Percentiles rank a stretch among this genome's conserved stretches.
Evolutionary conservation across 208 protist species (phyloP).

Genomic region (Polymyxa betae): DNA sequence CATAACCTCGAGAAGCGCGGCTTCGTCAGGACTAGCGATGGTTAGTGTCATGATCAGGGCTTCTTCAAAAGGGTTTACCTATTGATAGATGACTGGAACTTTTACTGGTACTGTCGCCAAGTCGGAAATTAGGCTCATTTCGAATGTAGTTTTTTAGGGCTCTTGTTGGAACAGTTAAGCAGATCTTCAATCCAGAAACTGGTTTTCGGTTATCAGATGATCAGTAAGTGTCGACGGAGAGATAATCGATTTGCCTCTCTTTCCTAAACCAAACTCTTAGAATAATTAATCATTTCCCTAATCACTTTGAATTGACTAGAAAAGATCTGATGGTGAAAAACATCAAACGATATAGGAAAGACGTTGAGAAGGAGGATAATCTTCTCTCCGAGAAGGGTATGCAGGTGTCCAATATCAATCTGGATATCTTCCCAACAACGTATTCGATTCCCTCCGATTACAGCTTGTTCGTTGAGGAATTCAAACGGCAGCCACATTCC

Average conservation of each 20-base stretch:
- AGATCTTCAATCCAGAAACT: constrained; percentile 66
- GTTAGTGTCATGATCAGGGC: neutral
- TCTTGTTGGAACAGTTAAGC: neutral
- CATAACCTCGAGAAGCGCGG: constrained; percentile 37
- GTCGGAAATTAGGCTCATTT: neutral
- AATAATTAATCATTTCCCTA: constrained; percentile 94
- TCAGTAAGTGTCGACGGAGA: neutral
- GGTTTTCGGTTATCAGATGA: constrained; percentile 56
- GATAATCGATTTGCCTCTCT: neutral
- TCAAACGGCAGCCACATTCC: constrained; percentile 75
- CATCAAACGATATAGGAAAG: constrained; percentile 79
- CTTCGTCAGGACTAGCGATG: neutral
- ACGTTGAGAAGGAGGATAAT: constrained; percentile 38
- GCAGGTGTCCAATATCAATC: neutral
- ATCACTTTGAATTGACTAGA: constrained; percentile 91
- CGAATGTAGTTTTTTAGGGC: constrained; percentile 44
- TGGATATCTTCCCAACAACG: constrained; percentile 85
- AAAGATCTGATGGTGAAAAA: constrained; percentile 97
- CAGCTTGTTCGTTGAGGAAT: constrained; percentile 90
- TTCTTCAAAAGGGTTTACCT: neutral
- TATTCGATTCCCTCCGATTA: constrained; percentile 88
- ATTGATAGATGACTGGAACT: constrained; percentile 51
- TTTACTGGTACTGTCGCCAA: constrained; percentile 1
- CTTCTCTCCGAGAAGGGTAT: constrained; percentile 46
- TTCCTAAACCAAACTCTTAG: neutral